Conservation (phyloP, 2,329 filamentous ascomycete genomes). For the Fusarium chlamydosporum region DNA sequence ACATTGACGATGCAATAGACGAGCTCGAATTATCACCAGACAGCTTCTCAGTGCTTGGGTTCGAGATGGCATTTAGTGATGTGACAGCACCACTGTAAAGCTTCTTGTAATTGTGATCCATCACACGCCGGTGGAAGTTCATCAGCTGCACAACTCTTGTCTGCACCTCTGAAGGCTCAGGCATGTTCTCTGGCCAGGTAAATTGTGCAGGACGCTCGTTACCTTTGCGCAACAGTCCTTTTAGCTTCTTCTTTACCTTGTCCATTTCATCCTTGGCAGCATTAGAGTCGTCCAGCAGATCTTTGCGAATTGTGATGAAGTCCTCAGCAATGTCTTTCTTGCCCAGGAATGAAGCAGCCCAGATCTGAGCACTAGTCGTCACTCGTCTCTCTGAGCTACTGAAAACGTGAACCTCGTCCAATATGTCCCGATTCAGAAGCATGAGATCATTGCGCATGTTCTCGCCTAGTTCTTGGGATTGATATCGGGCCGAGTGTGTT, state of each 20-base stretch:
- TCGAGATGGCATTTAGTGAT: conserved; percentile 71
- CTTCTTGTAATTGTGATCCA: conserved; percentile 93
- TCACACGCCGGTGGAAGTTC: conserved; percentile 96
- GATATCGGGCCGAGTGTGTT: conserved; percentile 96
- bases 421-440: conserved; percentile 89
- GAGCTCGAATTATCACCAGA: conserved; percentile 59
- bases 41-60: conserved; percentile 64
- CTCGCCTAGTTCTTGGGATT: conserved; percentile 92
- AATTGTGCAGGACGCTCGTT: conserved; percentile 94
- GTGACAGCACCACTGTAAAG: conserved; percentile 77
- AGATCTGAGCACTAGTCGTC: conserved; percentile 96
- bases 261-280: conserved; percentile 99
- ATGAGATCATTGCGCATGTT: conserved; percentile 97
- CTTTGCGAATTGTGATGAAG: conserved; percentile 91
- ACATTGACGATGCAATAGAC: conserved; percentile 65
- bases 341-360: conserved; percentile 88
- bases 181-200: conserved; percentile 96
- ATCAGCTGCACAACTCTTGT: conserved; percentile 93
- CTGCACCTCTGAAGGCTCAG: conserved; percentile 93
- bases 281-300: conserved; percentile 96
- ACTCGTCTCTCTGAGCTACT: conserved; percentile 96
- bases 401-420: conserved; percentile 94
- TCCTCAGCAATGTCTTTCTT: conserved; percentile 87
- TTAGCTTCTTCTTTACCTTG: conserved; percentile 99
- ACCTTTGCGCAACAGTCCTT: conserved; percentile 91